These are phyloP conservation scores for Blastobotrys arbuscula DNA, from an alignment of 1,139 yeast species.

Conservation along the genomic window DNA sequence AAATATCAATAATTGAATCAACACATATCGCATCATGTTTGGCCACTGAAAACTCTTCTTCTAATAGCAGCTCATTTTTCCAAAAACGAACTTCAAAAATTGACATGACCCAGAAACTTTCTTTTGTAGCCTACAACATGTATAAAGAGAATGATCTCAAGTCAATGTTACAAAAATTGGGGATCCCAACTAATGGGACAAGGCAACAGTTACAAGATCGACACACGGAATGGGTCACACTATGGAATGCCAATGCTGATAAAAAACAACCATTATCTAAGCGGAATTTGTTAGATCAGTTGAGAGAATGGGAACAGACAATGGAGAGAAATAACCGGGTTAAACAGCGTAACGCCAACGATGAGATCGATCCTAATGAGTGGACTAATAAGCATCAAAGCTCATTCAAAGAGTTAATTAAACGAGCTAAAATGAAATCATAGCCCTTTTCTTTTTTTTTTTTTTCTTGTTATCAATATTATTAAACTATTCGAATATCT, in stretches of 20 bases:
- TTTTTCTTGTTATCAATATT: not conserved
- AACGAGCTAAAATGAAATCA: not conserved
- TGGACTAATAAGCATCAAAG: conserved; percentile 49
- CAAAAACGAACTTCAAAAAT: conserved; percentile 10
- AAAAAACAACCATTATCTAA: conserved; percentile 61
- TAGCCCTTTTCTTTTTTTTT: not conserved
- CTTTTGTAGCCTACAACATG: conserved; percentile 15
- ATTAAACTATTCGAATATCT: not conserved
- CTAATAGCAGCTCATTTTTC: conserved; percentile 4
- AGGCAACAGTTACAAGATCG: conserved; percentile 61
- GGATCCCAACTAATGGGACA: conserved; percentile 58
- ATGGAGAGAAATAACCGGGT: conserved; percentile 8
- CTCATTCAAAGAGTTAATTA: conserved; percentile 42
- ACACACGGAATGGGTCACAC: conserved; percentile 69
- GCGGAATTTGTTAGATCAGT: conserved; percentile 46
- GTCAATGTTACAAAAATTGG: conserved; percentile 49
- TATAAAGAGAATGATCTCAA: conserved; percentile 49
- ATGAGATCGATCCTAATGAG: conserved; percentile 36
- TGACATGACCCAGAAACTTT: conserved; percentile 13
- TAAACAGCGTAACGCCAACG: not conserved
- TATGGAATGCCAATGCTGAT: conserved; percentile 82
- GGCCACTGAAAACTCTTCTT: not conserved
- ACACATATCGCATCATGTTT: conserved; percentile 71
- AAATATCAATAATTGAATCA: conserved; percentile 53
- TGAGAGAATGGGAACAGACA: conserved; percentile 61